Evolutionary conservation across 148 eudicot genomes (phyloP).

Genomic region (Polygonum aviculare): DNA sequence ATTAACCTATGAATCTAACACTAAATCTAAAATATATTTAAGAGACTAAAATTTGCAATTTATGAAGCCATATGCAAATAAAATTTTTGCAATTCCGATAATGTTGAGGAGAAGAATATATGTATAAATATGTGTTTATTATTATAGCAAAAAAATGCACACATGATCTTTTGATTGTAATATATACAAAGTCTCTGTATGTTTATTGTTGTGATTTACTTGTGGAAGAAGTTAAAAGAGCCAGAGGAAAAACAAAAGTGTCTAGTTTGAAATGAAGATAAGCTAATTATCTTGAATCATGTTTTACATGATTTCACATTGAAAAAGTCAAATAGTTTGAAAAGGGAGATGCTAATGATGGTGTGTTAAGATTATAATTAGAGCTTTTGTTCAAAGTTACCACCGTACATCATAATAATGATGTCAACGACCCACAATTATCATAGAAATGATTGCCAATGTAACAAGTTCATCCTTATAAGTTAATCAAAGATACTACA

Average conservation of each 20-base stretch:
- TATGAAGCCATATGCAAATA: too few species aligned
- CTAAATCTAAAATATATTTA: not conserved
- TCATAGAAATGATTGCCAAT: slow-evolving; percentile 6
- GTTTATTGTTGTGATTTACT: not conserved
- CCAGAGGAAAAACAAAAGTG: not conserved
- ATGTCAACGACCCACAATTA: slow-evolving; percentile 8
- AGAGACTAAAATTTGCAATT: not conserved
- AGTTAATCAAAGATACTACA: not conserved
- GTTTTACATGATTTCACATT: not conserved
- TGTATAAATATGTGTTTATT: too few species aligned
- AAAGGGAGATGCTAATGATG: slow-evolving; percentile 3
- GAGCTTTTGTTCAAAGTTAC: slow-evolving; percentile 3
- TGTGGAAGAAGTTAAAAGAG: not conserved
- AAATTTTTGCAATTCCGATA: too few species aligned
- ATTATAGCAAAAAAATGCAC: too few species aligned
- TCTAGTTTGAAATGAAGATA: not conserved
- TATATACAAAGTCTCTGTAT: too few species aligned
- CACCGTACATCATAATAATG: not conserved
- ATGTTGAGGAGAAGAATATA: too few species aligned
- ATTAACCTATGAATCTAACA: not conserved
- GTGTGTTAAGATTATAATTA: not conserved
- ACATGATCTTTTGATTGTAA: too few species aligned
- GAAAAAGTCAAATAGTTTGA: slow-evolving; percentile 5
- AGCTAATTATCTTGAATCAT: not conserved
- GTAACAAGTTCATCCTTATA: not conserved